Evolutionary conservation across 2,329 filamentous ascomycete genomes (phyloP).

Genomic region (Beauveria sp.): DNA sequence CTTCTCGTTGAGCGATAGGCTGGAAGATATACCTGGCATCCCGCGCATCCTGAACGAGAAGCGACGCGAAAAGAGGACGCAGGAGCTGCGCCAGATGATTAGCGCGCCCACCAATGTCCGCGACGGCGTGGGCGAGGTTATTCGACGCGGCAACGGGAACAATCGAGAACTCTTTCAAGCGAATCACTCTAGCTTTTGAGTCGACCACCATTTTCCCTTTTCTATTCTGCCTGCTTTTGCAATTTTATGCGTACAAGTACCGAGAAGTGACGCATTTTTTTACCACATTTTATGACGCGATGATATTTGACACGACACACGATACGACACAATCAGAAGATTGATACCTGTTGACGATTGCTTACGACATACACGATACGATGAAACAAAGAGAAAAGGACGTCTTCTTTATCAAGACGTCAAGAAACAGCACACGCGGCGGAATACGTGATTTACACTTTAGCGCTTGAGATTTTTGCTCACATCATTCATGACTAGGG

Average conservation of each 20-base stretch:
- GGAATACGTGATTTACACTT: background rate
- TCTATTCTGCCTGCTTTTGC: background rate
- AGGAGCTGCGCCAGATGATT: slow-evolving; percentile 53
- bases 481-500: background rate
- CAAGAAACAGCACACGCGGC: background rate
- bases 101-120: slow-evolving; percentile 51
- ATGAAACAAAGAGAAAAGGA: background rate
- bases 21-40: slow-evolving; percentile 47
- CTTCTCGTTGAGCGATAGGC: slow-evolving; percentile 36
- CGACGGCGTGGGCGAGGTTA: slow-evolving; percentile 51
- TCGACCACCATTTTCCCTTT: background rate
- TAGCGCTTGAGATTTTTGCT: background rate
- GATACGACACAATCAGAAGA: background rate
- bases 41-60: slow-evolving; percentile 50
- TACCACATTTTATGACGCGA: background rate
- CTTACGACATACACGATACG: slow-evolving; percentile 3
- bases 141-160: slow-evolving; percentile 31
- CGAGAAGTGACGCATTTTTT: background rate
- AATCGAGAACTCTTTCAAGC: background rate
- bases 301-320: background rate
- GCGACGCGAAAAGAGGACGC: slow-evolving; percentile 49
- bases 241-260: background rate
- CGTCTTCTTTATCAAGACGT: background rate
- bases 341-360: background rate
- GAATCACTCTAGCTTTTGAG: background rate